Base-by-base conservation (phyloP, 2,329 filamentous ascomycete genomes). In the Drechmeria coniospora region DNA sequence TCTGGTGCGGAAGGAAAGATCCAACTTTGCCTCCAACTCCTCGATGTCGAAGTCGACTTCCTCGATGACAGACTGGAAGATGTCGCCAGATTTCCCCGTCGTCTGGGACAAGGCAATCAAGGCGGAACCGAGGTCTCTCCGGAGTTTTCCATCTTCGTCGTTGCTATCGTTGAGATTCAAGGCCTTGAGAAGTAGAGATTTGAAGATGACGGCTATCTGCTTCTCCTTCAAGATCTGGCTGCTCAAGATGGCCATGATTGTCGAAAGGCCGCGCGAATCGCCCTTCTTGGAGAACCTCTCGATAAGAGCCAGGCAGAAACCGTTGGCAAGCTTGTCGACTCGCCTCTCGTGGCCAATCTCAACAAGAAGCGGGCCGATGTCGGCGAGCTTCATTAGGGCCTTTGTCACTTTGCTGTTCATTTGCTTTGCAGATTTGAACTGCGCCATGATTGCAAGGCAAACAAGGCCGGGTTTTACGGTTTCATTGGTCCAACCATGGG, bases 371-470 rank as follows among this genome's bases (percentile, higher is more conserved):
- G 54, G 53, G n/a, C 68, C 57, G 15, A 84, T 55, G 25, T 72
- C 60, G 1, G 68, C 59, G 13, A 79, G 54, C 35, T 71, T 75
- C 34, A 82, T 55, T 5, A 90, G 51, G 8, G 70, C 69, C 47
- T 74, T 82, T 17, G 76, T 66, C 4, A 87, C 73, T 34, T 70
- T 69, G 42, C 64, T 67, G 1, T 81, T 77, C 32, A 92, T 63
- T 35, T 70, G 68, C 34, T 73, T 68, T 4, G 74, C 67, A 3
- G 73, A 73, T 45, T 81, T 74, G 50, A 84, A 77, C 46, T 92
- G 80, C 2, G 82, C 79, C 23, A 95, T 59, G 13, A 92, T 74
- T 4, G 80, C 74, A 29, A 95, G 56, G 44, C 81, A 92, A 9
- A 82, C 73, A 1, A 94, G 62, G 8, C 76, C 84, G 11, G 80